Evolutionary conservation across 495 filamentous ascomycete species (phyloP).

Genomic region (Aspergillus heteromorphus): DNA sequence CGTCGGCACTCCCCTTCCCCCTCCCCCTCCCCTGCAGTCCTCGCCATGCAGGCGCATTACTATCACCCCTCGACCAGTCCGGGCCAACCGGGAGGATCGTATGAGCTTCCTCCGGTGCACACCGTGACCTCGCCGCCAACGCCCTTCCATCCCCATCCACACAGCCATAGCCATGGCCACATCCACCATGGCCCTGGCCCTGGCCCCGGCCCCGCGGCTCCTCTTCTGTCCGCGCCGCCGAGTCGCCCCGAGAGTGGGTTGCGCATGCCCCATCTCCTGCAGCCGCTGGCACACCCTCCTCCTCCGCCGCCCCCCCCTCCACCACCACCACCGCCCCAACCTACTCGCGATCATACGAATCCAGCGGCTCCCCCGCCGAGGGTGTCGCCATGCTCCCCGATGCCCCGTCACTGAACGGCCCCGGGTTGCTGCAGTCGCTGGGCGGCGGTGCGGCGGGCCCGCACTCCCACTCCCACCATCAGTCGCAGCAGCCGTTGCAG

Average conservation of each 20-base stretch:
- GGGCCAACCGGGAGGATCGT: slow-evolving; percentile 21
- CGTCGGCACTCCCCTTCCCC: neutral
- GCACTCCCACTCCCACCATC: slow-evolving; percentile 30
- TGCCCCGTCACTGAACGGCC: slow-evolving; percentile 30
- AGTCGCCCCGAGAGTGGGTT: slow-evolving; percentile 40
- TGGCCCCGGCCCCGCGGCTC: slow-evolving; percentile 23
- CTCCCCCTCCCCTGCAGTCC: slow-evolving; percentile 4
- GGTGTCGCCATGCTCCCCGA: slow-evolving; percentile 28
- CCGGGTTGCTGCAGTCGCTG: slow-evolving; percentile 32
- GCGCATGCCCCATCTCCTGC: slow-evolving; percentile 42
- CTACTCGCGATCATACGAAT: slow-evolving; percentile 40
- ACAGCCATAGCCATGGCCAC: too few relatives aligned
- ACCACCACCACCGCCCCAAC: slow-evolving; percentile 26
- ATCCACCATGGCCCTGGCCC: too few relatives aligned
- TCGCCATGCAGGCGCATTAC: slow-evolving; percentile 21
- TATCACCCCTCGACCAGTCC: slow-evolving; percentile 18
- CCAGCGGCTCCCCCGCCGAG: slow-evolving; percentile 40
- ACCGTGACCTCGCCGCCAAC: slow-evolving; percentile 32
- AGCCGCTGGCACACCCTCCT: slow-evolving; percentile 31
- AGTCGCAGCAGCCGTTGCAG: slow-evolving; percentile 47
- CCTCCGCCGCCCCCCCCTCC: slow-evolving; percentile 21
- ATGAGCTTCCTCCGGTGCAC: slow-evolving; percentile 38
- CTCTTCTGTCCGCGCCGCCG: slow-evolving; percentile 39
- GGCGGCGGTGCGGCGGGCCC: slow-evolving; percentile 37
- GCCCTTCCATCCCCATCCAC: slow-evolving; percentile 25